Evolutionary conservation across 495 filamentous ascomycete genomes (phyloP), one percentile per base, ranked within the genome.

Genomic region (Talaromyces thailandensis): DNA sequence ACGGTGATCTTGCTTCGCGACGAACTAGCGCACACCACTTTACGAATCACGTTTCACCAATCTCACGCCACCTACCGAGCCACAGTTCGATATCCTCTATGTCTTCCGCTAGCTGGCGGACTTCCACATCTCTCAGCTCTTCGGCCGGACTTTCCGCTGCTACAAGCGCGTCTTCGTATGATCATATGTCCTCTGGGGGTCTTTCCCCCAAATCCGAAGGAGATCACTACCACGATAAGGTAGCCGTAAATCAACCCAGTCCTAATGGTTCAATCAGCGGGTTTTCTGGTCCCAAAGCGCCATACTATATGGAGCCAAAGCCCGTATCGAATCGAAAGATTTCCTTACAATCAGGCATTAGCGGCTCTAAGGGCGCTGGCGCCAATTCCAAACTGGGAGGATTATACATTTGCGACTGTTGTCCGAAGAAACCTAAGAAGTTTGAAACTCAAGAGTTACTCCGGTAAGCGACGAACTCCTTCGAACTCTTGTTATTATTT

Each of bases 341-440:
- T 63, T 76, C 81, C 5, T 68, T 77, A 29, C 73, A 70, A 25
- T 64, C 69, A 3, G 66, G 62, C n/a, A 26, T 74, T 6, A 71
- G 56, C 61, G 56, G 69, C 11, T 63, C 77, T 7, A 78, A 74
- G 52, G 62, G 70, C 5, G 40, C 63, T 9, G 62, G 70, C 5
- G 40, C 63, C 12, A 65, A 60, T 3, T 61, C 73, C 1, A 79
- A 79, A 62, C 66, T 79, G 11, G 70, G 73, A 29, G 77, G 78
- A 29, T 56, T 87, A 3, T 91, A 82, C 68, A 94, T 96, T 68
- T 98, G 94, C 73, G 91, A 96, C 67, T 98, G 94, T 72, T 98
- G 94, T 77, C 94, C 93, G 1, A 98, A 98, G 75, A 98, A 98
- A 73, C 94, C 94, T 1, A 97, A 96, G 71, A 97, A 97, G 67